Conservation (phyloP, 257 asterid genomes). For the Fraxinus pennsylvanica region DNA sequence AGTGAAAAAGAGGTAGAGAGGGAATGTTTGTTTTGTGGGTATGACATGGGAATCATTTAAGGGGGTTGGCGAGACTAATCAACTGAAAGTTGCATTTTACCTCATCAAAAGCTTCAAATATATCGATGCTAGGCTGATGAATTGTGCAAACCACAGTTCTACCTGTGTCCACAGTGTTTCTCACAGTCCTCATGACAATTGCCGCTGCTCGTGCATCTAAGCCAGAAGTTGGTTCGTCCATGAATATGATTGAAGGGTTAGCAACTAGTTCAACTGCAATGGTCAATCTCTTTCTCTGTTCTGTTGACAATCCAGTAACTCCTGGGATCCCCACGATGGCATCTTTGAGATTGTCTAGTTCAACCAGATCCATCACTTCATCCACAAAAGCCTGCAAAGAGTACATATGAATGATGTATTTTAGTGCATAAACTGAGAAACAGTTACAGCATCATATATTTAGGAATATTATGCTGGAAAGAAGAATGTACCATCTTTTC, state of each 20-base stretch:
- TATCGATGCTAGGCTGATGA: conserved; percentile 75
- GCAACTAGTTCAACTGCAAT: conserved; percentile 73
- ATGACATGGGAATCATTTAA: background rate
- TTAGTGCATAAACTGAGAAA: conserved; percentile 1
- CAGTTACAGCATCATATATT: background rate
- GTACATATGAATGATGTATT: background rate
- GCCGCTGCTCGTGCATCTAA: conserved; percentile 79
- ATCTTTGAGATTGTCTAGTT: conserved; percentile 49
- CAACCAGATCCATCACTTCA: conserved; percentile 66
- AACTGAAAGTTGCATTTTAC: conserved; percentile 29
- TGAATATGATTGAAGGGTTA: conserved; percentile 68
- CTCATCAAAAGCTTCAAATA: conserved; percentile 73
- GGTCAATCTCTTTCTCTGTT: conserved; percentile 69
- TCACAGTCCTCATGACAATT: conserved; percentile 69
- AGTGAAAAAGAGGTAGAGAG: conserved; percentile 2
- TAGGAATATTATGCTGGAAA: conserved; percentile 1
- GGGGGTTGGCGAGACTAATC: background rate
- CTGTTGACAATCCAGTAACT: conserved; percentile 59
- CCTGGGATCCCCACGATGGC: conserved; percentile 68
- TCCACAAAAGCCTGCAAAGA: conserved; percentile 48
- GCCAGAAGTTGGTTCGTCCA: conserved; percentile 80
- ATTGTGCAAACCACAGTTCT: conserved; percentile 74
- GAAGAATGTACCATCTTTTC: conserved; percentile 44
- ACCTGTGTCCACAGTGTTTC: conserved; percentile 74
- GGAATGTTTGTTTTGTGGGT: background rate